phyloP scores from a whole-genome alignment of 768 basidiomycete genomes.

The Gloeophyllum trabeum region DNA sequence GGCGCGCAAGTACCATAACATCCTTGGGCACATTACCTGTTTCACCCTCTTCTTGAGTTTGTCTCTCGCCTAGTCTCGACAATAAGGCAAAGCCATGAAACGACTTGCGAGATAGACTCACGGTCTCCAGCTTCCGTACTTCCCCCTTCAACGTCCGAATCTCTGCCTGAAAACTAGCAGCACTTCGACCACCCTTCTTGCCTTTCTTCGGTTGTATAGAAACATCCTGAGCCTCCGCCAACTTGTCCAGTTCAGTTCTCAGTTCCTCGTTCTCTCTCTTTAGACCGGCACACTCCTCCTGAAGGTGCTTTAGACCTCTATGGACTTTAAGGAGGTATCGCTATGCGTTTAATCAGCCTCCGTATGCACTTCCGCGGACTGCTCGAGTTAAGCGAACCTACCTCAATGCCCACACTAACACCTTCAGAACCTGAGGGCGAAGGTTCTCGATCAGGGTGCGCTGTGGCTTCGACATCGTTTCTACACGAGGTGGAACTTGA shows the following conservation, averaged over 20 bases:
- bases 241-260: slow-evolving; percentile 6
- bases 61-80: slow-evolving; percentile 8
- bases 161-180: slow-evolving; percentile 8
- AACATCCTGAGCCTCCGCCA: slow-evolving; percentile 10
- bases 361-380: background rate
- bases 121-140: slow-evolving; percentile 16
- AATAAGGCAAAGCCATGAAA: background rate
- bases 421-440: too few species aligned
- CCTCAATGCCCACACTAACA: too few species aligned
- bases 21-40: too few species aligned
- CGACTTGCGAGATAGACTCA: slow-evolving; percentile 4
- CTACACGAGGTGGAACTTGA: too few species aligned
- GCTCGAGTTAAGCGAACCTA: background rate
- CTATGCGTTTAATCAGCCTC: too few species aligned
- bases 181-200: slow-evolving; percentile 6
- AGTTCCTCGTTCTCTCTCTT: slow-evolving; percentile 10
- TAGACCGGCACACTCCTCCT: slow-evolving; percentile 7
- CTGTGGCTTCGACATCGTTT: too few species aligned
- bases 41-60: slow-evolving; percentile 14
- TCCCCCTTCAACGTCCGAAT: slow-evolving; percentile 11
- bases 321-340: slow-evolving; percentile 4
- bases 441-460: background rate
- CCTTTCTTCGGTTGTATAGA: slow-evolving; percentile 12
- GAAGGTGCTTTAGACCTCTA: slow-evolving; percentile 5
- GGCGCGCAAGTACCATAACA: background rate